Evolutionary conservation across 1,284 basidiomycete genomes (phyloP), one percentile per base, ranked within the genome.

Genomic region (Cerrena zonata): DNA sequence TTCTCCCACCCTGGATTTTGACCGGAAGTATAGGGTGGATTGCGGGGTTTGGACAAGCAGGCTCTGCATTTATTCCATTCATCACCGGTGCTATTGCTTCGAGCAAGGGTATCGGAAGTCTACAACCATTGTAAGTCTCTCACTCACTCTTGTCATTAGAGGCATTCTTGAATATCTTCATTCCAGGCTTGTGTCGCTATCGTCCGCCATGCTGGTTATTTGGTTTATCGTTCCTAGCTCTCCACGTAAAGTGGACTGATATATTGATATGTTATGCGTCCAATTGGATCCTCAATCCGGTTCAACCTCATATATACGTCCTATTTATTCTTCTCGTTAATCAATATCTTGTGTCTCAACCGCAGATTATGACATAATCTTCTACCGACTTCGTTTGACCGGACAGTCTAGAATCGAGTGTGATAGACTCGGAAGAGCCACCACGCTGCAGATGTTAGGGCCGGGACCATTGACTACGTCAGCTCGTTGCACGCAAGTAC

Each of bases 11-110:
- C 13, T 71, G 72, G 68, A 61, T 82, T 11, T 62, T 81, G 36
- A 79, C 76, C 0, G 77, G 73, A 10, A 69, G 69, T 43, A 76
- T 82, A 23, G 79, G 79, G 2, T 82, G 75, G 74, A 79, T 82
- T 42, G 69, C 74, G 18, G 74, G 72, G 10, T 67, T 78, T 37
- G 77, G 79, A 3, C 74, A 77, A 53, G 71, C 73, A 2, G 78
- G 80, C 2, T 73, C 71, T 15, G 80, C 80, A 0, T 53, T 75
- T 15, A 56, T 81, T n/a, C 80, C 80, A 2, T 81, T 81, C 59
- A 68, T 79, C 46, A 77, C 78, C 0, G 80, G 80, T 21, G 71
- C 74, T 2, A 68, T 84, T n/a, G 76, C 79, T 2, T 68, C 69
- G n/a, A 69, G 60, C 50, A 65, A 69, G 13, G 78, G 79, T 0